Evolutionary conservation across 2,329 filamentous ascomycete species (phyloP), one percentile per base, ranked within the genome.

Genomic region (Alternaria atra): DNA sequence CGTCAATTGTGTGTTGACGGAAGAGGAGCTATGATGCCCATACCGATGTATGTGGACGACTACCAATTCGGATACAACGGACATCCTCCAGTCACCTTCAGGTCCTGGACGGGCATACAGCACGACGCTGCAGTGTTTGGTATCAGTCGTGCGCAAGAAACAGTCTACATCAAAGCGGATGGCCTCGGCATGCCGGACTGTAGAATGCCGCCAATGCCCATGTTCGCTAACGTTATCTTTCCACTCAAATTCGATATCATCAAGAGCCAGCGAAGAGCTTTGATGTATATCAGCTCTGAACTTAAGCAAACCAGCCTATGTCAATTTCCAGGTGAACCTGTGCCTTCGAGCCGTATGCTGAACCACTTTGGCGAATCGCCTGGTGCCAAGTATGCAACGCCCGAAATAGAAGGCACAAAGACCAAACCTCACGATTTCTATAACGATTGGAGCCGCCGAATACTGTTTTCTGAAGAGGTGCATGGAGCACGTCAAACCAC

Each of bases 401-500:
- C 13, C 4, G 2, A 43, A 5, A 15, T 27, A n/a, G 48, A 57
- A 1, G 9, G 5, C 30, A 20, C 2, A 29, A 20, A 2, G 30
- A 17, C n/a, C 5, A 40, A n/a, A 42, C 39, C 52, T 6, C n/a
- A 15, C 5, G 23, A 17, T 8, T 15, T 10, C 3, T 27, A 8
- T 6, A 69, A 68, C 40, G 63, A 67, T 29, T 81, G 79, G 80
- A 67, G 75, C 13, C 66, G 70, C 6, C 68, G 69, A 13, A 84
- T 84, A 73, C 73, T 84, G 1, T 84, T 84, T 53, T 83, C 83
- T 2, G 68, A 65, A 1, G 60, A 75, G 12, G 27, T 48, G 2
- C 73, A 84, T 61, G 80, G 80, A 13, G 52, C 66, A 3, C 58
- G 78, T 25, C 82, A 84, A 61, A 77, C 63, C 7, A 71, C 57